Evolutionary conservation across 2,329 filamentous ascomycete genomes (phyloP).

Genomic region (Cladosporium sp.): DNA sequence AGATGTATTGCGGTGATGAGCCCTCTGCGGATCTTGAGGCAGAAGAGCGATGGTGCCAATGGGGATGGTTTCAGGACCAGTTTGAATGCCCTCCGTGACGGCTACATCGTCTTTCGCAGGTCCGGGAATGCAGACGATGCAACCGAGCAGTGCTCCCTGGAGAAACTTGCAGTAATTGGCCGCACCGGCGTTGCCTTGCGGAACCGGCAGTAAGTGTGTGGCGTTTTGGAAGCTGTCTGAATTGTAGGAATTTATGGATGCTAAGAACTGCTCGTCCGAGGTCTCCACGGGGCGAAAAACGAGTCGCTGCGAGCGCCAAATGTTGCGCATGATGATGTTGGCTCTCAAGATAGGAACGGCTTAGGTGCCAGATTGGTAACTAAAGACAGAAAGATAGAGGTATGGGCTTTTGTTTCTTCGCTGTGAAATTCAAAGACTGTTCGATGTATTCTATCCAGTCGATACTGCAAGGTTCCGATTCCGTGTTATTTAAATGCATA

Average conservation of each 20-base stretch:
- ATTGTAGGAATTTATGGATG: constrained; percentile 12
- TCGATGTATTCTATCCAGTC: not conserved
- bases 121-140: constrained; percentile 41
- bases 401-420: not conserved
- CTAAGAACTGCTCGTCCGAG: constrained; percentile 34
- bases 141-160: constrained; percentile 37
- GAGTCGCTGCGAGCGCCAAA: constrained; percentile 41
- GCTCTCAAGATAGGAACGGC: not conserved
- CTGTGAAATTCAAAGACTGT: not conserved
- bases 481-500: not conserved
- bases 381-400: not conserved
- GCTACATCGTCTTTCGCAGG: constrained; percentile 8
- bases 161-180: constrained; percentile 31
- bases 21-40: constrained; percentile 21
- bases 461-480: not conserved
- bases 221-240: constrained; percentile 19
- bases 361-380: not conserved
- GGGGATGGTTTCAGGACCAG: constrained; percentile 24
- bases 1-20: constrained; percentile 47
- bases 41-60: constrained; percentile 40
- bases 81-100: not conserved
- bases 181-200: constrained; percentile 32
- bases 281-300: constrained; percentile 41
- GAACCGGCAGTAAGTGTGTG: constrained; percentile 31
- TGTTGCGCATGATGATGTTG: constrained; percentile 23